Conservation (phyloP, 441 rosid species). For the Daphne laureola region DNA sequence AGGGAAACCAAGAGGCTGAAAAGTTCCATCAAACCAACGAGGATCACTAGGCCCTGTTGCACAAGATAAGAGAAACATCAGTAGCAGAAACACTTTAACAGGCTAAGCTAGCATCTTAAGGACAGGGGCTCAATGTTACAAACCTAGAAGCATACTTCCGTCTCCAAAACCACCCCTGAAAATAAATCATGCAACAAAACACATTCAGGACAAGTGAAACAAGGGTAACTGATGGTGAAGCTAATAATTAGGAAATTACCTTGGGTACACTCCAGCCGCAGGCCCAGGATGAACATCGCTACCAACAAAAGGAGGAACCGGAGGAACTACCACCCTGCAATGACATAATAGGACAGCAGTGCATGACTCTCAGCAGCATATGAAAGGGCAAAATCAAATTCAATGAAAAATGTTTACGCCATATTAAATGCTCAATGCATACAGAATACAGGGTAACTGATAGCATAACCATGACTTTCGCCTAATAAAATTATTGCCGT, state of each 20-base stretch:
- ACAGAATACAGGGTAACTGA: no score
- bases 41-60: conserved; percentile 72
- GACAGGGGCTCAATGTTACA: conserved; percentile 7
- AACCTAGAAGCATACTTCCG: conserved; percentile 80
- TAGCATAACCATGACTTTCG: not conserved
- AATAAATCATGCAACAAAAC: conserved; percentile 12
- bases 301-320: conserved; percentile 35
- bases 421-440: no score
- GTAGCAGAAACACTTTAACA: not conserved
- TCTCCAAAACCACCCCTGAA: conserved; percentile 50
- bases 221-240: not conserved
- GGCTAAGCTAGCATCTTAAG: not conserved
- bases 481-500: no score
- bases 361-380: not conserved
- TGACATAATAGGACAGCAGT: no score
- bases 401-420: no score
- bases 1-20: conserved; percentile 33
- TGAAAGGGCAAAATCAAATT: no score
- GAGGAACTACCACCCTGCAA: conserved; percentile 51
- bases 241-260: conserved; percentile 26
- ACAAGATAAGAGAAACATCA: conserved; percentile 12
- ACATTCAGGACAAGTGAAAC: conserved; percentile 1
- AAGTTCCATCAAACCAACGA: conserved; percentile 42
- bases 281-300: conserved; percentile 64
- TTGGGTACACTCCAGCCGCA: conserved; percentile 76